Percentiles rank a stretch among this genome's conserved stretches.
Evolutionary conservation across 805 yeast genomes (phyloP).

Genomic region (Wickerhamomyces queroliae): DNA sequence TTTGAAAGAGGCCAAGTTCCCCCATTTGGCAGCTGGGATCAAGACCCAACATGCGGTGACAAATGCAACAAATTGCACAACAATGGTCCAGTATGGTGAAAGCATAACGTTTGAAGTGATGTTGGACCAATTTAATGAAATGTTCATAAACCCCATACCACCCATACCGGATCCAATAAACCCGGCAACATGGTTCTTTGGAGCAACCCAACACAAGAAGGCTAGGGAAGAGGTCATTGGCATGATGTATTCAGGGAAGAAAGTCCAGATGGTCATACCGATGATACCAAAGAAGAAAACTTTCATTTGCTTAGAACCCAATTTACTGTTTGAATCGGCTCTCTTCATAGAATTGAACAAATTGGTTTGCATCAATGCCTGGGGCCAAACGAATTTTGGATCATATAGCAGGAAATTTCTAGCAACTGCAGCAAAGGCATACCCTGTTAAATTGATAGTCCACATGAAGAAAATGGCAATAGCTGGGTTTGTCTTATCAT

Average conservation of each 20-base stretch:
- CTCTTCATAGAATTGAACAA: conserved; percentile 27
- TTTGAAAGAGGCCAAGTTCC: conserved; percentile 17
- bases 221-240: conserved; percentile 46
- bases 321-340: conserved; percentile 8
- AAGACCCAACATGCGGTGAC: conserved; percentile 41
- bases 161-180: conserved; percentile 49
- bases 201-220: conserved; percentile 43
- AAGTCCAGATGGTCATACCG: conserved; percentile 38
- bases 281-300: conserved; percentile 31
- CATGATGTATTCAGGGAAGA: conserved; percentile 42
- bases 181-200: conserved; percentile 32
- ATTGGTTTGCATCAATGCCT: conserved; percentile 47
- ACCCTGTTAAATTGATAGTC: conserved; percentile 46
- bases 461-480: conserved; percentile 41
- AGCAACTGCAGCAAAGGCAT: conserved; percentile 48
- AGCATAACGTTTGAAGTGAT: conserved; percentile 44
- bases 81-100: conserved; percentile 47
- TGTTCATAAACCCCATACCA: conserved; percentile 43
- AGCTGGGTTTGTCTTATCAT: conserved; percentile 27
- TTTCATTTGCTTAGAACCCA: conserved; percentile 26
- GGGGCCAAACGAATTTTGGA: conserved; percentile 45
- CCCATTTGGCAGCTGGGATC: conserved; percentile 44
- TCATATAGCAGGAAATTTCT: conserved; percentile 39
- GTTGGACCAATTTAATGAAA: conserved; percentile 48
- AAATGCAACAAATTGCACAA: conserved; percentile 42